Percentiles rank a stretch among this genome's conserved stretches.
phyloP scores from a whole-genome alignment of 2,329 filamentous ascomycete species.

The Lomentospora prolificans region DNA sequence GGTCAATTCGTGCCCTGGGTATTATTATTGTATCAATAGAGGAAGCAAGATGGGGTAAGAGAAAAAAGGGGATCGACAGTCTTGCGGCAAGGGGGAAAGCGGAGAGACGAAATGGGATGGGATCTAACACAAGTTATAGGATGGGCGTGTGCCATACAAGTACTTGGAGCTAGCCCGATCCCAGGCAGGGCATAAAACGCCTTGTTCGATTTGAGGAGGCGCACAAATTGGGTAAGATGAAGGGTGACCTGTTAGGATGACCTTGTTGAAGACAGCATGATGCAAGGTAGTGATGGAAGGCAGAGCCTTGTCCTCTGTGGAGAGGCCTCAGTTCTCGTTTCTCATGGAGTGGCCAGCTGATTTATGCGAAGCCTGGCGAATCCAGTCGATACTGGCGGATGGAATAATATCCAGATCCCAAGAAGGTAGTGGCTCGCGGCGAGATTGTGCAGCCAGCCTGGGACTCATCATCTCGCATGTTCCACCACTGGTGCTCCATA shows the following conservation, averaged over 20 bases:
- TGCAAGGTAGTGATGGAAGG: neutral
- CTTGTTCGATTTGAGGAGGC: neutral
- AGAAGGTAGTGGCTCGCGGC: no score
- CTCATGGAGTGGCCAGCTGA: no score
- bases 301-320: neutral
- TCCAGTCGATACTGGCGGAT: no score
- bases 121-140: neutral
- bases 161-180: neutral
- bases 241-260: neutral
- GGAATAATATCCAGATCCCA: no score
- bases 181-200: no score
- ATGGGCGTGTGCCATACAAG: neutral
- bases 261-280: neutral
- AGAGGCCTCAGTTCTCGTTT: no score
- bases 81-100: neutral
- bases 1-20: neutral
- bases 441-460: no score
- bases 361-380: no score
- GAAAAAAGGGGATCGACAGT: conserved; percentile 1
- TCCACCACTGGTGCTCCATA: no score
- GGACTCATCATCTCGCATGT: no score
- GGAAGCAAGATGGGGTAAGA: neutral
- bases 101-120: neutral
- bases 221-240: neutral
- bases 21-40: neutral